These are phyloP conservation scores for Avena atlantica DNA, from an alignment of 176 grass and related monocot genomes.

Conservation along the genomic window DNA sequence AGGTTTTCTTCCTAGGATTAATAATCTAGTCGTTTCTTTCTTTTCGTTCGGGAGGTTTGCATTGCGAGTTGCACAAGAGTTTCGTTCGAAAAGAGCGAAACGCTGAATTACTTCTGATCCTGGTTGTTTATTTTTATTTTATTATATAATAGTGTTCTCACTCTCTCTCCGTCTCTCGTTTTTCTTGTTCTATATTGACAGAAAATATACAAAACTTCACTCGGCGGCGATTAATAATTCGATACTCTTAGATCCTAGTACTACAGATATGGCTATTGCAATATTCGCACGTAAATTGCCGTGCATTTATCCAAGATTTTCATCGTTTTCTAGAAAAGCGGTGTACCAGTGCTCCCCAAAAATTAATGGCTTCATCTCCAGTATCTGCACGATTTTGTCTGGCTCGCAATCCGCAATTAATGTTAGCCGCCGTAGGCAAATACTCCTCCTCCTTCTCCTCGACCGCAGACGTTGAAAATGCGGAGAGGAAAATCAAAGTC, in stretches of 20 bases:
- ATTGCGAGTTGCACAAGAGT: neutral
- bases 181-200: neutral
- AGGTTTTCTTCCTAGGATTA: neutral
- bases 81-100: neutral
- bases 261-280: neutral
- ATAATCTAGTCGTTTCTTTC: neutral
- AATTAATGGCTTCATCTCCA: neutral
- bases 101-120: neutral
- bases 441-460: neutral
- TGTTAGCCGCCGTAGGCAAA: constrained; percentile 18
- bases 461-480: neutral
- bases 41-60: neutral
- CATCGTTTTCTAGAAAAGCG: neutral
- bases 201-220: neutral
- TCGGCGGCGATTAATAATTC: neutral
- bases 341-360: neutral
- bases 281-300: neutral
- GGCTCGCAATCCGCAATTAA: neutral
- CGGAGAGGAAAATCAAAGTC: neutral
- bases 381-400: neutral
- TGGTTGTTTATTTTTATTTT: too few relatives aligned
- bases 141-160: too few relatives aligned
- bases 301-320: neutral
- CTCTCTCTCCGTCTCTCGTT: neutral
- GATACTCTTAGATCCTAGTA: neutral